A percentile compares a stretch with the other conserved stretches of the same genome.
phyloP scores from a whole-genome alignment of 2,329 filamentous ascomycete species.

The Coniella vitis region DNA sequence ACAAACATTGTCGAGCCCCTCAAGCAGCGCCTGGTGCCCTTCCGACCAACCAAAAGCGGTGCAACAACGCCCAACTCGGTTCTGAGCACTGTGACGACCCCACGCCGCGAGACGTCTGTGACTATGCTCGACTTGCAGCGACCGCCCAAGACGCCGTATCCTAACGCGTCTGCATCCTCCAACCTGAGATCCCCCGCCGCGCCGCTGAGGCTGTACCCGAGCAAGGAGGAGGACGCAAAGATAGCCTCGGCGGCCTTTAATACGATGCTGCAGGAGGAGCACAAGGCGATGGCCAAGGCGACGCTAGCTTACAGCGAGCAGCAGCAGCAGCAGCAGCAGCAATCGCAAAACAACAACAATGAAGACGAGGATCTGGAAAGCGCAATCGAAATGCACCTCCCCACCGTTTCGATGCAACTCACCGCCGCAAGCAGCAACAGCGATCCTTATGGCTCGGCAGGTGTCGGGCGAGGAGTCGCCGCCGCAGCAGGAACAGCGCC shows the following conservation, averaged over 20 bases:
- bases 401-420: background rate
- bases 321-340: background rate
- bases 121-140: background rate
- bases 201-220: constrained; percentile 12
- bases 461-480: background rate
- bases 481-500: background rate
- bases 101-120: background rate
- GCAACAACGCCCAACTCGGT: background rate
- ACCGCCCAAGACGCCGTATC: constrained; percentile 8
- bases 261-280: constrained; percentile 13
- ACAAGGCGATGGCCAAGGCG: constrained; percentile 6
- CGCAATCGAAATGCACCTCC: constrained; percentile 3
- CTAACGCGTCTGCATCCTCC: background rate
- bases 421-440: background rate
- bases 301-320: too few relatives aligned
- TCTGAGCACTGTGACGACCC: background rate
- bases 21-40: constrained; percentile 12
- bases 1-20: constrained; percentile 6
- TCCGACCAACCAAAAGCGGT: constrained; percentile 6
- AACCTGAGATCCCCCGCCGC: background rate
- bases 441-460: background rate
- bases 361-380: constrained; percentile 6
- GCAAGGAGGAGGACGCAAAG: constrained; percentile 12
- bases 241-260: constrained; percentile 12
- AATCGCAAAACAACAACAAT: background rate